Evolutionary conservation across 2,329 filamentous ascomycete genomes (phyloP).

Genomic region (Ceratocystis alfenasii): DNA sequence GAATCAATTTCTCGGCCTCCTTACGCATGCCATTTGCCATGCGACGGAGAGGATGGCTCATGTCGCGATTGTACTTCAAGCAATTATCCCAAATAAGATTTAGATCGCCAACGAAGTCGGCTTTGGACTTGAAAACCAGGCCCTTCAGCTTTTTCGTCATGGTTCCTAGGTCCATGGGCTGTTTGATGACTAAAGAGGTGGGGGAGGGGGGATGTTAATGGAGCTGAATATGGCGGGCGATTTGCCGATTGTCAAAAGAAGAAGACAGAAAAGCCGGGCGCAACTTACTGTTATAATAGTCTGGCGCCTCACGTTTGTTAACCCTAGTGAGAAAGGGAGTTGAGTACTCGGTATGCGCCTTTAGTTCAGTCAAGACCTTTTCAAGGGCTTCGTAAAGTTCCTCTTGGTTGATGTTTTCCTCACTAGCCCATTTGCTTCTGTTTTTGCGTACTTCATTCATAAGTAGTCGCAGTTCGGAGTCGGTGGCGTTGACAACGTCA

Average conservation of each 20-base stretch:
- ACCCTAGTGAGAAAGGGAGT: conserved; percentile 90
- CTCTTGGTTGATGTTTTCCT: conserved; percentile 94
- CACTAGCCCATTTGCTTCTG: conserved; percentile 95
- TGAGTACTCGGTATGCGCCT: conserved; percentile 93
- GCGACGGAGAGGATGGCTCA: conserved; percentile 73
- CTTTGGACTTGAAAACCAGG: conserved; percentile 71
- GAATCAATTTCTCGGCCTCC: conserved; percentile 91
- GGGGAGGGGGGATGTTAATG: background rate
- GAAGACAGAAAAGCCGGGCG: conserved; percentile 18
- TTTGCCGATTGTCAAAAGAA: no score
- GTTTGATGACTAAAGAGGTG: conserved; percentile 60
- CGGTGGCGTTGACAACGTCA: conserved; percentile 77
- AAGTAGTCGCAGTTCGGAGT: conserved; percentile 78
- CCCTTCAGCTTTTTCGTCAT: conserved; percentile 97
- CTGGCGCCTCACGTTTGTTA: conserved; percentile 91
- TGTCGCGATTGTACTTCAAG: conserved; percentile 85
- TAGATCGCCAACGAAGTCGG: conserved; percentile 86
- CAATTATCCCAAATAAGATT: conserved; percentile 97
- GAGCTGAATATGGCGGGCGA: conserved; percentile 23
- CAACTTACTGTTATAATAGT: conserved; percentile 76
- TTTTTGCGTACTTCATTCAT: conserved; percentile 98
- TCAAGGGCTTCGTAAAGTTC: conserved; percentile 94
- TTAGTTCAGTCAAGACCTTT: conserved; percentile 92
- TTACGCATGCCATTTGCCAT: conserved; percentile 96
- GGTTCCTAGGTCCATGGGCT: conserved; percentile 91